Evolutionary conservation across 148 eudicot genomes (phyloP), one percentile per base, ranked within the genome.

Genomic region (Persicaria maculosa): DNA sequence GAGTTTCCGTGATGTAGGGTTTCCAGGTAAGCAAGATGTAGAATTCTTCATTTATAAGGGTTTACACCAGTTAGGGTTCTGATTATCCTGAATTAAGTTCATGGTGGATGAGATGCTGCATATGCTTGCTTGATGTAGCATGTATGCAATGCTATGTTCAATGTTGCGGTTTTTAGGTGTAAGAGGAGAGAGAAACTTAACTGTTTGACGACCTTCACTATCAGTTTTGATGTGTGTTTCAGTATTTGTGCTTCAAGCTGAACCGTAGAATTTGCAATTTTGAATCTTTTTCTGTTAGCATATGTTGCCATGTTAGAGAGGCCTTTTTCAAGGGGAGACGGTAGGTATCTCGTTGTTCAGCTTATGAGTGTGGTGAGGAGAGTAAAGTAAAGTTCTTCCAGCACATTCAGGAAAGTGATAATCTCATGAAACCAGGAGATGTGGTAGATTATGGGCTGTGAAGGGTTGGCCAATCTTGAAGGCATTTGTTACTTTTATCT

Each of bases 1-100:
- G 80, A 80, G 82, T 72, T 92, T 95, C 22, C 65, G 59, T 2
- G 99, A 92, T 74, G 87, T 85, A 14, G 90, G 97, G 12, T 95
- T 92, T 78, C 98, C 97, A 86, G 98, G 98, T 95, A 83, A 40
- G 1, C 5, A 9, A 4, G 0, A 4, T 1, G 11, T 31, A 3
- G 40, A 31, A 31, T 31, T 31, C 40, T 54, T 11, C 44, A 4
- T 0, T 31, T 55, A 20, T 4, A 19, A 57, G 31, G 62, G 62
- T 7, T 57, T 19, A 5, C 8, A 25, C 31, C 19, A 54, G n/a
- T 1, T 16, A 19, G n/a, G 17, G 17, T 54, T 54, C 58, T 54
- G 19, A 19, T 40, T 36, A 16, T 40, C 15, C 17, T 43, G 46
- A 65, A 14, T 19, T 65, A n/a, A 43, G 70, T 40, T 65, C 43